Base-by-base conservation (phyloP, 352 stramenopile genomes). In the Phytophthora brassicae region DNA sequence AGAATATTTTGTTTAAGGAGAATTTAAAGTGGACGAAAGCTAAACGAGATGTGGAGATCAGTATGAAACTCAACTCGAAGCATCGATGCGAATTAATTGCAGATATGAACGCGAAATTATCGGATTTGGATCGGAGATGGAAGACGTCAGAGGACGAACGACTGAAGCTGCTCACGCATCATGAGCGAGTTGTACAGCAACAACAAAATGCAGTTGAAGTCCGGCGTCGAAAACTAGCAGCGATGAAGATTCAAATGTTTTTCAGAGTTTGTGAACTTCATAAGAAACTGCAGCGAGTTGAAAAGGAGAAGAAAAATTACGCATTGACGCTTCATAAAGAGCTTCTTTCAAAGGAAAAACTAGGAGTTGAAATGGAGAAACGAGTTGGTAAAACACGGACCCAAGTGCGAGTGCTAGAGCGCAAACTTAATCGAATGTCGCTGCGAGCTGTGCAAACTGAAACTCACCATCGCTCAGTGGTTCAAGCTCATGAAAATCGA, bases 71-170 rank as follows among this genome's bases (percentile, higher is more conserved):
- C 1, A 74, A 89, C 42, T 45, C 47, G 2, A 77, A 79, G 44
- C 66, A 77, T 31, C 63, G 59, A 2, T 52, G 47, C 0, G 63
- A 84, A 22, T 33, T 81, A 2, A 56, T 72, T 28, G 57, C 41
- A 16, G 58, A 69, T 22, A 77, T 82, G 68, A 58, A 81, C 29
- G 28, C 48, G 12, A 66, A 44, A 3, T 41, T 87, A 14, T 45
- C 39, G 8, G 76, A 79, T 17, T 66, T 89, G 31, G 74, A 86
- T 43, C 24, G 13, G 9, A 74, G 71, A 39, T 89, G 77, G 74
- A 63, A 75, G 7, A 14, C 24, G 13, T 48, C 75, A 0, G 75
- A 85, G 38, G 2, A 47, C 0, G 75, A 82, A 38, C 49, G 66
- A 42, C 9, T 53, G 4, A 19, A 59, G 20, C 26, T 85, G 17